Base-by-base conservation (phyloP, 2,329 filamentous ascomycete genomes). In the Sporothrix euskadiensis region DNA sequence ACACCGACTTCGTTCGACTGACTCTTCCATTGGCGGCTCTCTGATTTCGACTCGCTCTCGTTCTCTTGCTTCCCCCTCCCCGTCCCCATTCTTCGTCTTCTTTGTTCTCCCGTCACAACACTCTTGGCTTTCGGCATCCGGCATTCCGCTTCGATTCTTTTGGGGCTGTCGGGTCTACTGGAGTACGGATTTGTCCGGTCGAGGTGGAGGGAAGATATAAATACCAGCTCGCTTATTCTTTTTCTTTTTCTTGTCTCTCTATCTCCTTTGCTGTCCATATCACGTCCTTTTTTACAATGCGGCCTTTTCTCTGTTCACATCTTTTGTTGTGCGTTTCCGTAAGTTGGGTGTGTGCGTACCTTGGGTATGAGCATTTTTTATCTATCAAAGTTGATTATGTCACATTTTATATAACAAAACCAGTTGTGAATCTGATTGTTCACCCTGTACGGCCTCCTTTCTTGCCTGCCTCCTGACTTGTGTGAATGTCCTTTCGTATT, bases 281-380 rank as follows among this genome's bases (percentile, higher is more conserved):
- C 19, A 26, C 35, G 59, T 44, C 61, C 22, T 66, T 66, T 66
- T 14, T 66, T 14, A 66, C n/a, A 16, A 66, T 66, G 61, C 59
- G 59, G n/a, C 59, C 39, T 65, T 35, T 35, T 22, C n/a, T 65
- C n/a, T 44, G 59, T 44, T n/a, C 19, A 44, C 59, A 49, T 19
- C 2, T 26, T 30, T 22, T 22, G 12, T 65, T 19, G 19, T 56
- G 9, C 22, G n/a, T 44, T 3, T 3, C 59, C 59, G n/a, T 66
- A n/a, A 12, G 39, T 52, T 59, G 4, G 22, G 22, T 57, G 44
- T 44, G 30, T 59, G 59, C 30, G 44, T 10, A 14, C 35, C 57
- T 73, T 74, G 73, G 70, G 70, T 74, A 74, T 57, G 30, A 63
- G 73, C 59, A 70, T 74, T 32, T 57, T 52, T 57, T 30, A 59